These are phyloP conservation scores for Hypoxylon rickii DNA, from an alignment of 495 filamentous ascomycete genomes.

Conservation along the genomic window DNA sequence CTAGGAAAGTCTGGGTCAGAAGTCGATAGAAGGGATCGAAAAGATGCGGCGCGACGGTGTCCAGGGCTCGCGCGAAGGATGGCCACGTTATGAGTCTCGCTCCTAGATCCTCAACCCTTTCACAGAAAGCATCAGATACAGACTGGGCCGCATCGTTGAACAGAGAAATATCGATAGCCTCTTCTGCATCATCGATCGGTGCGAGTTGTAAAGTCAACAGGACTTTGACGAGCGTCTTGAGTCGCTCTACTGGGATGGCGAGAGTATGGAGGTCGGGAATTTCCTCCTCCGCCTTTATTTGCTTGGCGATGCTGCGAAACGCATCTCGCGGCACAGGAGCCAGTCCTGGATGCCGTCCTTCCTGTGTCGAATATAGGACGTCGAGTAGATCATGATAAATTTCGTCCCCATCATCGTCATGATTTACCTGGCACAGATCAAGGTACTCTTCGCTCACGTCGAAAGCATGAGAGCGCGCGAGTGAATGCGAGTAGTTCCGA, in stretches of 20 bases:
- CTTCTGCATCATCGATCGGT: background rate
- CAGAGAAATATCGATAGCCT: background rate
- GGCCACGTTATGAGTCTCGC: constrained; percentile 24
- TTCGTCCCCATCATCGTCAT: constrained; percentile 39
- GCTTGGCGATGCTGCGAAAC: constrained; percentile 32
- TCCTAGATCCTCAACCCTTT: too few relatives aligned
- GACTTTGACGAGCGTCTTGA: constrained; percentile 21
- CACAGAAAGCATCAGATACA: constrained; percentile 26
- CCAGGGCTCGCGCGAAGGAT: constrained; percentile 46
- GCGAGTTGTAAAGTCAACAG: constrained; percentile 27
- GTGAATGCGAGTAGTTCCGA: constrained; percentile 6
- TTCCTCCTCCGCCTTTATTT: constrained; percentile 16
- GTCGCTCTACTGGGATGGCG: constrained; percentile 27
- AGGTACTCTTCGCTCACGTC: constrained; percentile 3
- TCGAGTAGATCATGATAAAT: constrained; percentile 40
- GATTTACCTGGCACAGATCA: constrained; percentile 24
- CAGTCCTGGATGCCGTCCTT: background rate
- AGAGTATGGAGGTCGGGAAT: constrained; percentile 18
- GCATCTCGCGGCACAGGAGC: constrained; percentile 21
- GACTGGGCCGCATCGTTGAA: constrained; percentile 27
- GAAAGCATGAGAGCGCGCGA: constrained; percentile 9
- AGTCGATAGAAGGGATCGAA: constrained; percentile 34
- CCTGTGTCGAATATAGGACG: constrained; percentile 35
- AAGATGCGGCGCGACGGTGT: constrained; percentile 41
- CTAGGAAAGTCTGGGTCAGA: constrained; percentile 17